These are phyloP conservation scores for Volvox africanus DNA, from an alignment of 139 green algal genomes.

Conservation along the genomic window DNA sequence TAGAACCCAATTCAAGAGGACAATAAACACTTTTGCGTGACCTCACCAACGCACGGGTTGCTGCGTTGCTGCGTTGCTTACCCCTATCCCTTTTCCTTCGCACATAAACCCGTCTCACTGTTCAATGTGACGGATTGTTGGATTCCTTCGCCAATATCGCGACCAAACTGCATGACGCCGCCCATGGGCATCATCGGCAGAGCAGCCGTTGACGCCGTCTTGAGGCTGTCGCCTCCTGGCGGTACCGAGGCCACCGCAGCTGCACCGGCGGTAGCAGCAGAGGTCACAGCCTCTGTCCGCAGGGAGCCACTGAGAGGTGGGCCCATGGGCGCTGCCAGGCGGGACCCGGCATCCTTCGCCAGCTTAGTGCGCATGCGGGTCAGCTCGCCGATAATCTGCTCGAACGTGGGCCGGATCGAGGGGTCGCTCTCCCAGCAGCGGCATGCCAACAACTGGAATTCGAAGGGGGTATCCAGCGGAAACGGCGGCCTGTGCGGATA, in stretches of 20 bases:
- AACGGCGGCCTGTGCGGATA: conserved; percentile 49
- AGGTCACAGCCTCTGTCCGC: too few species aligned
- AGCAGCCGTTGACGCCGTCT: background rate
- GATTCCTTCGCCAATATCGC: too few species aligned
- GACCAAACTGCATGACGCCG: background rate
- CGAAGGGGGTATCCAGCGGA: conserved; percentile 47
- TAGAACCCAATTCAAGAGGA: too few species aligned
- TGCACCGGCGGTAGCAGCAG: background rate
- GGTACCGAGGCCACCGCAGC: background rate
- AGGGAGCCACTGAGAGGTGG: background rate
- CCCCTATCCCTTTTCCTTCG: too few species aligned
- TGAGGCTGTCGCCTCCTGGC: background rate
- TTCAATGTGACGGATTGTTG: background rate
- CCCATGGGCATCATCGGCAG: background rate
- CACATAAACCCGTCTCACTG: background rate
- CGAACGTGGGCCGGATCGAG: conserved; percentile 54
- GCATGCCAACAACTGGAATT: conserved; percentile 59
- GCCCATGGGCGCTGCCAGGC: background rate
- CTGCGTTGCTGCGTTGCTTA: too few species aligned
- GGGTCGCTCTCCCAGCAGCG: conserved; percentile 66
- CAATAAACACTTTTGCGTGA: too few species aligned
- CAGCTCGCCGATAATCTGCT: conserved; percentile 52
- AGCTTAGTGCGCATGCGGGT: conserved; percentile 49
- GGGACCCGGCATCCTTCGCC: background rate
- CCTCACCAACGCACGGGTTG: too few species aligned